phyloP scores from a whole-genome alignment of 2,329 filamentous ascomycete genomes.

The Colletotrichum aenigma region DNA sequence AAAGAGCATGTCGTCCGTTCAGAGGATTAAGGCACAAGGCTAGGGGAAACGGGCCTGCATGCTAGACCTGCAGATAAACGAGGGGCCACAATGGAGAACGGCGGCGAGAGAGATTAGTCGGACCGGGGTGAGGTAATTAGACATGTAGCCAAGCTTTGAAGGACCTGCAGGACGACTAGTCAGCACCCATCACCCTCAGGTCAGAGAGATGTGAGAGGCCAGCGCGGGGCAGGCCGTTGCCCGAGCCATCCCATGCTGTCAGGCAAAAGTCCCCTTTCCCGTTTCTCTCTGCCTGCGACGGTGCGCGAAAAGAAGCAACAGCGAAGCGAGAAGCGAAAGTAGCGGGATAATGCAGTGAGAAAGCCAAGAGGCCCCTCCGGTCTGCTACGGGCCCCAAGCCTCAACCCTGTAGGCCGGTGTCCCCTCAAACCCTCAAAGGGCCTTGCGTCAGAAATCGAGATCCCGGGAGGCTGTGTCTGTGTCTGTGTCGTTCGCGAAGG shows the following conservation, averaged over 20 bases:
- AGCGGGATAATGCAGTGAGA: background rate
- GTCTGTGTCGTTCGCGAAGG: background rate
- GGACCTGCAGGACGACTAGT: background rate
- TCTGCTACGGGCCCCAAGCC: constrained; percentile 13
- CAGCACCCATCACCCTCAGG: constrained; percentile 1
- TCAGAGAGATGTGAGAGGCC: background rate
- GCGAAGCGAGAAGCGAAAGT: background rate
- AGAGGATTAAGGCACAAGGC: background rate
- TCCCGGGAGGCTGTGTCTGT: constrained; percentile 11
- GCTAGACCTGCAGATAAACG: constrained; percentile 16
- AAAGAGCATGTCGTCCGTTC: background rate
- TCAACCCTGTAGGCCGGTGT: background rate
- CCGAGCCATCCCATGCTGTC: constrained; percentile 1
- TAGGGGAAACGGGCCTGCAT: background rate
- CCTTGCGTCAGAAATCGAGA: constrained; percentile 1
- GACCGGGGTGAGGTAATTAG: background rate
- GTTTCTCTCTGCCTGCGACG: background rate
- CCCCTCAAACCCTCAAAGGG: background rate
- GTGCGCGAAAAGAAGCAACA: background rate
- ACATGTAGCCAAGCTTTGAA: constrained; percentile 8
- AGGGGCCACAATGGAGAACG: background rate
- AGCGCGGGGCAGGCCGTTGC: background rate
- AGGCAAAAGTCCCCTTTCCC: background rate
- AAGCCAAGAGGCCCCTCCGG: background rate
- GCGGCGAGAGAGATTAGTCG: background rate